phyloP scores from a whole-genome alignment of 129 eudicot genomes.

The Ambrosia trifida region DNA sequence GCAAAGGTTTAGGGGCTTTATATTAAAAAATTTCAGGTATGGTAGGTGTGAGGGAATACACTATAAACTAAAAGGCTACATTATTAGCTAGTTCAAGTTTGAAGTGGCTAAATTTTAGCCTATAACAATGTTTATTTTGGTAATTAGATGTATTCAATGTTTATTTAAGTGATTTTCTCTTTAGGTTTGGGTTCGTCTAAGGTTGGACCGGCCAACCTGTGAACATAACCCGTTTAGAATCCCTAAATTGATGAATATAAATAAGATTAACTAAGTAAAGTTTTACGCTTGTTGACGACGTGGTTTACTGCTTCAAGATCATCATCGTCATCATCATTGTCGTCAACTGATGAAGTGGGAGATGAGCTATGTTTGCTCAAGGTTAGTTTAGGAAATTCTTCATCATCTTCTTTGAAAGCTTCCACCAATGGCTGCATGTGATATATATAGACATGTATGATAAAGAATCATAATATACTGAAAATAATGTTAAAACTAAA shows the following conservation, averaged over 20 bases:
- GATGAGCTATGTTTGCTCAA: slow-evolving; percentile 43
- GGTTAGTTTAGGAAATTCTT: slow-evolving; percentile 33
- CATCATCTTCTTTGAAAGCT: slow-evolving; percentile 39
- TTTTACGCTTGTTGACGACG: slow-evolving; percentile 65
- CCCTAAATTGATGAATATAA: background rate
- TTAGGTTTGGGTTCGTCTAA: too few species aligned
- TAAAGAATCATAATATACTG: background rate
- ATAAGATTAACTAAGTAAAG: background rate
- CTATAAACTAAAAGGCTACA: too few species aligned
- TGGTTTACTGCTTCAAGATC: slow-evolving; percentile 39
- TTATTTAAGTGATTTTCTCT: too few species aligned
- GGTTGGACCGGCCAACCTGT: too few species aligned
- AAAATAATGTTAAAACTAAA: background rate
- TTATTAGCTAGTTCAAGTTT: too few species aligned
- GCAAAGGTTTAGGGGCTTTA: too few species aligned
- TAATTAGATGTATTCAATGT: too few species aligned
- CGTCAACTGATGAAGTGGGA: slow-evolving; percentile 53
- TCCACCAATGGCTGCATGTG: slow-evolving; percentile 44
- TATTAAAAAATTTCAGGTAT: too few species aligned
- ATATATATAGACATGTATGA: slow-evolving; percentile 2
- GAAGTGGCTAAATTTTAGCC: too few species aligned
- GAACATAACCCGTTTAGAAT: too few species aligned
- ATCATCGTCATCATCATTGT: slow-evolving; percentile 24
- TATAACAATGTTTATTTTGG: too few species aligned
- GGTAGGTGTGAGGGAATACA: too few species aligned